Percentiles rank a stretch among this genome's conserved stretches.
Evolutionary conservation across 345 rosid species (phyloP).

Genomic region (Populus davidiana): DNA sequence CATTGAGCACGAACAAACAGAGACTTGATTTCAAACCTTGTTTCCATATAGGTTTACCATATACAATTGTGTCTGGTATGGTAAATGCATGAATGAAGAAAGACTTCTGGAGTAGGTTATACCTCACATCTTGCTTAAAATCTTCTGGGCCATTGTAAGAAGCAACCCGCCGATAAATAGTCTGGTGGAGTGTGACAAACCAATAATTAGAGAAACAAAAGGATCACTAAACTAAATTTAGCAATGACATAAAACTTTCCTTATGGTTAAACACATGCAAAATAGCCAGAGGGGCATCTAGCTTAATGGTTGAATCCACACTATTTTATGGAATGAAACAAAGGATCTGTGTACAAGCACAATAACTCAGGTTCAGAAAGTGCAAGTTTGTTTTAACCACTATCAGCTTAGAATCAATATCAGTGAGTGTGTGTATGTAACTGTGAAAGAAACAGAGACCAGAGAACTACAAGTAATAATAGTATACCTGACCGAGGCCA

Average conservation of each 20-base stretch:
- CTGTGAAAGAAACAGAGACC: neutral
- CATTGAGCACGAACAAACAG: neutral
- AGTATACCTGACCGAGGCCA: conserved; percentile 68
- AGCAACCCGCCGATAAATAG: conserved; percentile 59
- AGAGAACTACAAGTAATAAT: conserved; percentile 8
- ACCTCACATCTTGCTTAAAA: conserved; percentile 75
- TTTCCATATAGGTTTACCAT: neutral
- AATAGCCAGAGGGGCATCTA: neutral
- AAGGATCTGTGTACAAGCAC: neutral
- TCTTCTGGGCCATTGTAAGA: conserved; percentile 64
- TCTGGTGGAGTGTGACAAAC: conserved; percentile 38
- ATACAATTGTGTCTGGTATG: neutral
- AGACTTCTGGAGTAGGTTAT: conserved; percentile 16
- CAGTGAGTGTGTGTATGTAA: neutral
- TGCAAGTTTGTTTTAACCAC: neutral
- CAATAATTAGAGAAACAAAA: neutral
- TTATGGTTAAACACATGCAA: neutral
- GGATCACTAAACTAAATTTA: neutral
- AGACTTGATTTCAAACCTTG: neutral
- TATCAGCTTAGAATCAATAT: neutral
- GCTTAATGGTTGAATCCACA: neutral
- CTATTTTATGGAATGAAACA: neutral
- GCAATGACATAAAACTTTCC: neutral
- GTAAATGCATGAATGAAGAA: neutral
- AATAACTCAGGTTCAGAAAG: neutral